Percentiles rank a stretch among this genome's conserved stretches.
Conservation (phyloP, 352 stramenopile species). For the Phytophthora pisi region DNA sequence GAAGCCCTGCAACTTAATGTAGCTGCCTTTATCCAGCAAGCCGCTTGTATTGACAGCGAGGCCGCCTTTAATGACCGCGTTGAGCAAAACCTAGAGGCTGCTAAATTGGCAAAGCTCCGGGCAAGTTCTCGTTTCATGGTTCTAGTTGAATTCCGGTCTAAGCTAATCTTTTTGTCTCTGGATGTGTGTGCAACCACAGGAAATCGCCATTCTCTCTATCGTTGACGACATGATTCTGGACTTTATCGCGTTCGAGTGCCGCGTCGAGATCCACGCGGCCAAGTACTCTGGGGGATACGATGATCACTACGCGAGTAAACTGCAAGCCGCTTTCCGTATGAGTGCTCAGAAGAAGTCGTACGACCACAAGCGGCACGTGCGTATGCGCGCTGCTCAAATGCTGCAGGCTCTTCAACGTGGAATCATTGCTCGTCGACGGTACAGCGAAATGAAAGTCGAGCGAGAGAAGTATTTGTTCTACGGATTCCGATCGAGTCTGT, state of each 20-base stretch:
- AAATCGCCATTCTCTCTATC: slow-evolving; percentile 55
- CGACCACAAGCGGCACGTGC: slow-evolving; percentile 44
- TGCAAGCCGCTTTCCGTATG: slow-evolving; percentile 78
- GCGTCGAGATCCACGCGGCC: slow-evolving; percentile 53
- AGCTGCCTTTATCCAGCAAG: slow-evolving; percentile 37
- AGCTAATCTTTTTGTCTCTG: slow-evolving; percentile 1
- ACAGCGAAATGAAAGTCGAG: slow-evolving; percentile 62
- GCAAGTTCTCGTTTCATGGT: slow-evolving; percentile 13
- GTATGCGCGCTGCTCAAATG: slow-evolving; percentile 57
- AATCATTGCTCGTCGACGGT: slow-evolving; percentile 58
- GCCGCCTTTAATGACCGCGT: slow-evolving; percentile 30
- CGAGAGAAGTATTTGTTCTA: slow-evolving; percentile 65
- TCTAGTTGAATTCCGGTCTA: background rate
- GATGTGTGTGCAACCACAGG: slow-evolving; percentile 20
- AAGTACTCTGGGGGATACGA: slow-evolving; percentile 67
- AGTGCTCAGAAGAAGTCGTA: slow-evolving; percentile 68
- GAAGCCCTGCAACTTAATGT: slow-evolving; percentile 54
- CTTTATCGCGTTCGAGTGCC: slow-evolving; percentile 62
- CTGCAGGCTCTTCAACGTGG: slow-evolving; percentile 75
- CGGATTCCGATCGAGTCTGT: slow-evolving; percentile 67
- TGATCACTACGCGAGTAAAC: slow-evolving; percentile 72
- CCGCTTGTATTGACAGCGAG: slow-evolving; percentile 18
- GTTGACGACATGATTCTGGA: slow-evolving; percentile 67
- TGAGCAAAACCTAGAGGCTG: slow-evolving; percentile 35
- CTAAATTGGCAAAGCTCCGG: slow-evolving; percentile 46